A percentile compares a stretch with the other conserved stretches of the same genome.
Evolutionary conservation across 1,139 yeast species (phyloP).

Genomic region (Debaryomycetaceae sp.): DNA sequence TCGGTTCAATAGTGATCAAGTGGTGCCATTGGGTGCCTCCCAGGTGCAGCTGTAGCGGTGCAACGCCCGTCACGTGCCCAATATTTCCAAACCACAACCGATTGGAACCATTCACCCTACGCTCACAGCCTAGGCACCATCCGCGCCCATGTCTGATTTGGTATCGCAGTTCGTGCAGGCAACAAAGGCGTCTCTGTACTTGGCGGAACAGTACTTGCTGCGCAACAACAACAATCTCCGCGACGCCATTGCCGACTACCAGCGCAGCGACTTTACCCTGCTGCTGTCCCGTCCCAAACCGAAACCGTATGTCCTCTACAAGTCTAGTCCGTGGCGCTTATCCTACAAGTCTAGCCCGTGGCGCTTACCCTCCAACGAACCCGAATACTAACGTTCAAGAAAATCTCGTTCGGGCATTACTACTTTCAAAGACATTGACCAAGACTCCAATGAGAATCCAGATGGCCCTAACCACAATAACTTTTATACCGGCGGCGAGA

Average conservation of each 20-base stretch:
- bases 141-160: conserved; percentile 13
- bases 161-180: conserved; percentile 40
- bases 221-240: conserved; percentile 28
- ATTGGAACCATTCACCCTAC: no score
- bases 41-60: no score
- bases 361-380: no score
- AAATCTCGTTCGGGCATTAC: conserved; percentile 15
- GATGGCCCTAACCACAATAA: conserved; percentile 62
- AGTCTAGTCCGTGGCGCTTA: no score
- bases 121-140: no score
- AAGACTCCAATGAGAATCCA: conserved; percentile 29
- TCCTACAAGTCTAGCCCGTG: no score
- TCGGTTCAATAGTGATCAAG: no score
- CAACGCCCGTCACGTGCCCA: no score
- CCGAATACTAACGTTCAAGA: conserved; percentile 3
- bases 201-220: conserved; percentile 34
- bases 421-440: conserved; percentile 43
- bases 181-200: conserved; percentile 24
- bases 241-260: conserved; percentile 34
- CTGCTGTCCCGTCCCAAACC: conserved; percentile 2
- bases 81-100: no score
- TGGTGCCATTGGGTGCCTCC: no score
- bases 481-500: conserved; percentile 92
- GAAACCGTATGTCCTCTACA: conserved; percentile 3
- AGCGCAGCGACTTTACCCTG: conserved; percentile 11